phyloP scores from a whole-genome alignment of 2,329 filamentous ascomycete genomes.

The Epichloe gansuensis region DNA sequence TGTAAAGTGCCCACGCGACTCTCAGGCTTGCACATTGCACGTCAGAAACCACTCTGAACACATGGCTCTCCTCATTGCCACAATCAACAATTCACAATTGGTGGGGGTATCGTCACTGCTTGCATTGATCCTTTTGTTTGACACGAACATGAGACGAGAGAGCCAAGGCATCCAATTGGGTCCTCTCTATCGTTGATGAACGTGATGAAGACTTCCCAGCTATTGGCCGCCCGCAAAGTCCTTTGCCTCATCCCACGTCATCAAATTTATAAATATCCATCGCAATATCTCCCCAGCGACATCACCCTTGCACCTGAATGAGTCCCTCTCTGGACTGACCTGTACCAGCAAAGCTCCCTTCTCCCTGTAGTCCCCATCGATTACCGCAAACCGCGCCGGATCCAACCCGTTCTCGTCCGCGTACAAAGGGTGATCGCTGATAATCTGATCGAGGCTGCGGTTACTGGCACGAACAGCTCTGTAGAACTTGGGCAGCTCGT shows the following conservation, averaged over 20 bases:
- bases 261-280: constrained; percentile 5
- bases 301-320: constrained; percentile 1
- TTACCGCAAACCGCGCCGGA: background rate
- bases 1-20: too few relatives aligned
- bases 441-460: background rate
- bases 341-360: constrained; percentile 1
- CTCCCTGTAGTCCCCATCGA: background rate
- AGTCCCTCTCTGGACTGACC: background rate
- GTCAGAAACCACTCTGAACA: too few relatives aligned
- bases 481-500: background rate
- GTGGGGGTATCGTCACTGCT: background rate
- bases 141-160: background rate
- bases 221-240: background rate
- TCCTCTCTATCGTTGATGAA: too few relatives aligned
- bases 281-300: constrained; percentile 5
- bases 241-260: constrained; percentile 6
- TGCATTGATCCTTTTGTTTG: too few relatives aligned
- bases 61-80: too few relatives aligned
- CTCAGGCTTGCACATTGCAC: too few relatives aligned
- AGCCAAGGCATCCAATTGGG: background rate
- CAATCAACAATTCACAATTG: background rate
- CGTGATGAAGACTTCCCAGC: background rate
- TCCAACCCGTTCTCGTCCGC: background rate
- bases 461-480: background rate
- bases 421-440: background rate